Evolutionary conservation across 2,329 filamentous ascomycete genomes (phyloP).

Genomic region (Trichoderma cornu-damae): DNA sequence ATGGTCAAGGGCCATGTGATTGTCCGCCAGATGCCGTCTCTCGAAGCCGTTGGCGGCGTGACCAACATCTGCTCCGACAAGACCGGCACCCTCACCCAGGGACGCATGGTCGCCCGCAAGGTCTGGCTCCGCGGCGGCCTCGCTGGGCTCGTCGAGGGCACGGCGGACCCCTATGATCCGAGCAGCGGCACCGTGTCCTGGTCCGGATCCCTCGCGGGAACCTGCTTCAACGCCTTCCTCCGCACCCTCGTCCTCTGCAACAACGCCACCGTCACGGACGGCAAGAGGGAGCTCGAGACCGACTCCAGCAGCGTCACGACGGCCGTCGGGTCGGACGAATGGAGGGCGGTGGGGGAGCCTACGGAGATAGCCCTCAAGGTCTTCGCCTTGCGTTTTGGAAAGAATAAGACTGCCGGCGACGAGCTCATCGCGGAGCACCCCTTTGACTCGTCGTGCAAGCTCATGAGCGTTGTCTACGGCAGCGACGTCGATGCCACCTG

Average conservation of each 20-base stretch:
- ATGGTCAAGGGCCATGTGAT: slow-evolving; percentile 63
- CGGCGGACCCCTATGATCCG: slow-evolving; percentile 57
- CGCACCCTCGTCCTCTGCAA: slow-evolving; percentile 59
- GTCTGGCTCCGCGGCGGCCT: slow-evolving; percentile 55
- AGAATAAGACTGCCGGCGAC: slow-evolving; percentile 42
- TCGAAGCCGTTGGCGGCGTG: slow-evolving; percentile 65
- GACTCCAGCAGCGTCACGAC: slow-evolving; percentile 46
- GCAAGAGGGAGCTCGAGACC: slow-evolving; percentile 42
- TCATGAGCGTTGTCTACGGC: slow-evolving; percentile 66
- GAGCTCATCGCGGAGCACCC: slow-evolving; percentile 60
- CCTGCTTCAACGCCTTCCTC: slow-evolving; percentile 43
- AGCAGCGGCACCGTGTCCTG: slow-evolving; percentile 49
- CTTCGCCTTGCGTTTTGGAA: slow-evolving; percentile 63
- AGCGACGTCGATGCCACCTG: slow-evolving; percentile 31
- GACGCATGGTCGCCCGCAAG: slow-evolving; percentile 61
- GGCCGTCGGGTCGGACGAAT: slow-evolving; percentile 40
- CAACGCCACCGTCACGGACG: slow-evolving; percentile 47
- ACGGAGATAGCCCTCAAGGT: slow-evolving; percentile 72
- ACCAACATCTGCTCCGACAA: slow-evolving; percentile 68
- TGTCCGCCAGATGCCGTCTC: slow-evolving; percentile 58
- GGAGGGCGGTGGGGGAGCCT: slow-evolving; percentile 60
- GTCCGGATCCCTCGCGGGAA: slow-evolving; percentile 38
- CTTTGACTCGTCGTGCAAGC: slow-evolving; percentile 68
- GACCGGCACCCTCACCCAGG: slow-evolving; percentile 61
- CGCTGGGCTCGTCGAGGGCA: slow-evolving; percentile 48